These are phyloP conservation scores for Cynanchum wilfordii DNA, from an alignment of 257 asterid genomes.

Conservation along the genomic window DNA sequence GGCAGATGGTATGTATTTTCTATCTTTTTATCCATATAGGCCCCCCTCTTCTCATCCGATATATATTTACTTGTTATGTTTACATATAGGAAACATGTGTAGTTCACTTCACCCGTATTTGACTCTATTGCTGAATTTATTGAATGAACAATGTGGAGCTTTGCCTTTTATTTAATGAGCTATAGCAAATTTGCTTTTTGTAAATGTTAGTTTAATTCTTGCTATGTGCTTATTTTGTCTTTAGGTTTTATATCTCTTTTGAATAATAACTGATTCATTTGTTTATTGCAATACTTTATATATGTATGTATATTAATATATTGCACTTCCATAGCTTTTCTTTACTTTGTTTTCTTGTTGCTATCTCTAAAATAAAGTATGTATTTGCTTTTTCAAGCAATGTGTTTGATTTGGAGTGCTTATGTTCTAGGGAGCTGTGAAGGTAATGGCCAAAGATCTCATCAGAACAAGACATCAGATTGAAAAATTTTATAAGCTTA, in stretches of 20 bases:
- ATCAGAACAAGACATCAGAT: constrained; percentile 94
- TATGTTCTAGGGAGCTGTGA: constrained; percentile 87
- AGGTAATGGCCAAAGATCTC: constrained; percentile 99
- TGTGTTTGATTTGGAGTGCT: constrained; percentile 27
- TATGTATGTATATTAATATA: not conserved
- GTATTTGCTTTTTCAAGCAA: not conserved
- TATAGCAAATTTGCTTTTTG: not conserved
- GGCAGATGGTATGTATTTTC: constrained; percentile 70
- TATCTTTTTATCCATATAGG: not conserved
- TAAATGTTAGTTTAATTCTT: not conserved
- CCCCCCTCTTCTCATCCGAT: not conserved
- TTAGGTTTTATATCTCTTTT: not conserved
- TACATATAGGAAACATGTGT: not conserved
- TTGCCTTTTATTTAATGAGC: not conserved
- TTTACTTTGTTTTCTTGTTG: not conserved
- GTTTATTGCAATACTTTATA: not conserved
- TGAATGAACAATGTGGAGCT: not conserved
- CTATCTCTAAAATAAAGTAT: not conserved
- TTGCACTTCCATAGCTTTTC: not conserved
- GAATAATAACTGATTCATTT: not conserved
- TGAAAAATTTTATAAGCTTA: constrained; percentile 92
- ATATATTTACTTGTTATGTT: not conserved
- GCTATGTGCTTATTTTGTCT: not conserved
- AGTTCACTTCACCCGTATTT: not conserved
- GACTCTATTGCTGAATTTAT: not conserved